Evolutionary conservation across 345 rosid genomes (phyloP).

Genomic region (Eucalyptus dawsonii): DNA sequence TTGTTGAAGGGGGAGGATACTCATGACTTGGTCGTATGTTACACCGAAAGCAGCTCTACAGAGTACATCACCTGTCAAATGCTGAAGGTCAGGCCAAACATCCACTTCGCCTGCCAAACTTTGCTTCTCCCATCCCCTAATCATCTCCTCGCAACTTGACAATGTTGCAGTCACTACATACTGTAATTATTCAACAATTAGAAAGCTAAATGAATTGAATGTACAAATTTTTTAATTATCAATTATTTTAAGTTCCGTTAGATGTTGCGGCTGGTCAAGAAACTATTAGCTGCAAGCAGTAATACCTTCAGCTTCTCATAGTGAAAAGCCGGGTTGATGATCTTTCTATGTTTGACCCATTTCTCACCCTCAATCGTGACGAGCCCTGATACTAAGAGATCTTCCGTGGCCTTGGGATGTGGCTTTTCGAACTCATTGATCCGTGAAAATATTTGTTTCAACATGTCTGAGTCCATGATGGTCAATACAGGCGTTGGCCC

Average conservation of each 20-base stretch:
- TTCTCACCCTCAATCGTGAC: no score
- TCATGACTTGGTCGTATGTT: background rate
- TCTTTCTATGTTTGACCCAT: background rate
- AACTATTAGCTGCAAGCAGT: background rate
- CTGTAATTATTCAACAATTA: background rate
- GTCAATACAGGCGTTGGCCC: no score
- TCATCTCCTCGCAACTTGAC: background rate
- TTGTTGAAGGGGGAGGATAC: background rate
- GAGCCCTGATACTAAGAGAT: no score
- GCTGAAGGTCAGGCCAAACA: background rate
- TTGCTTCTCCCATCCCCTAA: background rate
- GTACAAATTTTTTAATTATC: background rate
- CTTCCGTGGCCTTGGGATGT: no score
- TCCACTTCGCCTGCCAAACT: background rate
- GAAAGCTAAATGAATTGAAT: background rate
- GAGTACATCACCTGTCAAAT: background rate
- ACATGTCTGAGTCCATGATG: no score
- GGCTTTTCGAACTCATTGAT: no score
- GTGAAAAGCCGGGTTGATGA: background rate
- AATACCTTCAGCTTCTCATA: background rate
- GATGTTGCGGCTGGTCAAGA: background rate
- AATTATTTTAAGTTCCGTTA: background rate
- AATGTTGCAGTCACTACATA: background rate
- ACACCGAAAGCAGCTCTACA: background rate
- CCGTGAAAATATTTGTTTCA: no score